These are phyloP conservation scores for Aspergillus sp. DNA, from an alignment of 2,329 filamentous ascomycete genomes.

Conservation along the genomic window DNA sequence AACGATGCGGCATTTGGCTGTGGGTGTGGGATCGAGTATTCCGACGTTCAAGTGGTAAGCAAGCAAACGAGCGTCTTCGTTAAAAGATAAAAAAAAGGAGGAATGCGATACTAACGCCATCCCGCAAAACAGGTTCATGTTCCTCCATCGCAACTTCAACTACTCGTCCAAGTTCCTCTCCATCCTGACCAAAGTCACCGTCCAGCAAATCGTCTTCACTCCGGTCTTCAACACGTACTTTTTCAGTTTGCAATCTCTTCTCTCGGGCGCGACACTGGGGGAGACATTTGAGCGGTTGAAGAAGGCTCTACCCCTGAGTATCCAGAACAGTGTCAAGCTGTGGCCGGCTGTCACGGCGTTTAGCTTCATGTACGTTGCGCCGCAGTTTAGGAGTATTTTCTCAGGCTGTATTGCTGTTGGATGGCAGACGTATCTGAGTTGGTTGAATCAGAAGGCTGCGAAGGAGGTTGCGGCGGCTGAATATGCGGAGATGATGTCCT, in stretches of 20 bases:
- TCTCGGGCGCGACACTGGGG: slow-evolving; percentile 61
- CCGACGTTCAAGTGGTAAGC: slow-evolving; percentile 75
- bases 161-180: slow-evolving; percentile 68
- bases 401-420: slow-evolving; percentile 74
- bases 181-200: slow-evolving; percentile 67
- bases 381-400: slow-evolving; percentile 77
- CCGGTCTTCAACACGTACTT: slow-evolving; percentile 81
- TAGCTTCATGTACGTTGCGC: slow-evolving; percentile 75
- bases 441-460: slow-evolving; percentile 71
- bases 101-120: no score
- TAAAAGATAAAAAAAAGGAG: no score
- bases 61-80: no score
- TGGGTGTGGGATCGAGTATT: slow-evolving; percentile 69
- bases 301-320: slow-evolving; percentile 70
- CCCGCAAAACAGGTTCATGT: slow-evolving; percentile 62
- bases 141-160: slow-evolving; percentile 77
- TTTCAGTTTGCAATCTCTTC: slow-evolving; percentile 71
- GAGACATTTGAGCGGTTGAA: slow-evolving; percentile 68
- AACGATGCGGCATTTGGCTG: slow-evolving; percentile 66
- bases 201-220: slow-evolving; percentile 78
- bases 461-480: slow-evolving; percentile 43
- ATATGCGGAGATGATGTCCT: slow-evolving; percentile 7
- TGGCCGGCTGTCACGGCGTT: slow-evolving; percentile 87
- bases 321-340: slow-evolving; percentile 75
- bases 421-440: slow-evolving; percentile 89